Evolutionary conservation across 1,139 yeast genomes (phyloP), one percentile per base, ranked within the genome.

Genomic region (Blastobotrys buckinghamii): DNA sequence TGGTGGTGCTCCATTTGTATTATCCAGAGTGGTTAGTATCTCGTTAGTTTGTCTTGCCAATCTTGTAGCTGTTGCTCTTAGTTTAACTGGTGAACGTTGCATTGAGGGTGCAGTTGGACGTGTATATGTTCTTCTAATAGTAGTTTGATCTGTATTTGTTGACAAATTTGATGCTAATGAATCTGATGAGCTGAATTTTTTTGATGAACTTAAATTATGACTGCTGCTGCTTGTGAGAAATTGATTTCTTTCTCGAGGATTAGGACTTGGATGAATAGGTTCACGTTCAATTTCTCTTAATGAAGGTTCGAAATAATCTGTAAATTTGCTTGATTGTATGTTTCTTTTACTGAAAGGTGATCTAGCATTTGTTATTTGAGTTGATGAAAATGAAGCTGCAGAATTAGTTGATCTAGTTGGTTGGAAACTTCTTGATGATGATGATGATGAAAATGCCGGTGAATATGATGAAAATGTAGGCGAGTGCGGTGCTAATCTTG

Each of bases 61-160:
- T 16, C 51, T 40, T 10, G 38, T 42, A 4, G 49, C 39, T 24
- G 53, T 50, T 2, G 49, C 39, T 33, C 53, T 38, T 17, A 50
- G 47, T 17, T 48, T 50, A 3, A 50, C 49, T 30, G 53, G 53
- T 10, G 53, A 50, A 17, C 51, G 27, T 34, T 13, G 40, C 2
- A 32, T 47, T 16, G 29, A 27, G 42, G 29, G n/a, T 17, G 10
- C 27, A 39, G 6, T 17, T 13, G 26, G 30, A 8, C n/a, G 39
- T 16, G 44, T 26, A n/a, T 40, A 24, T 15, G 44, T 22, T n/a
- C 46, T 42, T 19, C 45, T 33, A 6, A 50, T 39, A 19, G 43
- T 29, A 8, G 52, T 42, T 26, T 36, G 39, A 17, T 35, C 36
- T 2, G 47, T 43, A 24, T 43, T 43, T 36, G 47, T 36, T 12